Conservation (phyloP, 2,329 filamentous ascomycete genomes). For the Penicillium sp. region DNA sequence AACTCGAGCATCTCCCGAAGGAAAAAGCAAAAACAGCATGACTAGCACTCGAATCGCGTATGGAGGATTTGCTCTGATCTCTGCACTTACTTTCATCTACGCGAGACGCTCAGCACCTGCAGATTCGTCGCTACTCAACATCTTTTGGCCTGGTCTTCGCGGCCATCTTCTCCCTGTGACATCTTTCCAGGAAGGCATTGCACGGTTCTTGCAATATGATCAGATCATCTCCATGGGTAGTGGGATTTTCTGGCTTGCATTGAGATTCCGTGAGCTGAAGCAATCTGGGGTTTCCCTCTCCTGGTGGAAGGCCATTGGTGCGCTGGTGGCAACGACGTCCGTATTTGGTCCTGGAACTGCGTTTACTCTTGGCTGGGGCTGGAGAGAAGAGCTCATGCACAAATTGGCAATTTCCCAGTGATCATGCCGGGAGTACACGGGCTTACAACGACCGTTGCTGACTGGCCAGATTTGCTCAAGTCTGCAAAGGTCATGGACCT, state of each 20-base stretch:
- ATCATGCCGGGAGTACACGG: no score
- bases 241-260: constrained; percentile 8
- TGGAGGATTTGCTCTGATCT: neutral
- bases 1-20: neutral
- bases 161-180: neutral
- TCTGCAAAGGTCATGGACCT: no score
- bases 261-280: constrained; percentile 10
- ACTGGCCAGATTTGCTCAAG: no score
- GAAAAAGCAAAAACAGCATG: neutral
- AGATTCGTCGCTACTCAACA: neutral
- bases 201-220: constrained; percentile 11
- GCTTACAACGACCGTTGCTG: no score
- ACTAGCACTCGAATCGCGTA: neutral
- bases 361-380: constrained; percentile 17
- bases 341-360: constrained; percentile 12
- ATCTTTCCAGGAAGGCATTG: neutral
- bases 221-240: constrained; percentile 2
- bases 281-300: neutral
- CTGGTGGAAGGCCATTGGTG: neutral
- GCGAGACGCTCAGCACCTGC: neutral
- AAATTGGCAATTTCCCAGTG: no score
- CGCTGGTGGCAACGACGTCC: neutral
- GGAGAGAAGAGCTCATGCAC: constrained; percentile 11
- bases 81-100: neutral
- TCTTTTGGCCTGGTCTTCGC: neutral